Evolutionary conservation across 2,329 filamentous ascomycete species (phyloP).

Genomic region (Cladosporium oxysporum): DNA sequence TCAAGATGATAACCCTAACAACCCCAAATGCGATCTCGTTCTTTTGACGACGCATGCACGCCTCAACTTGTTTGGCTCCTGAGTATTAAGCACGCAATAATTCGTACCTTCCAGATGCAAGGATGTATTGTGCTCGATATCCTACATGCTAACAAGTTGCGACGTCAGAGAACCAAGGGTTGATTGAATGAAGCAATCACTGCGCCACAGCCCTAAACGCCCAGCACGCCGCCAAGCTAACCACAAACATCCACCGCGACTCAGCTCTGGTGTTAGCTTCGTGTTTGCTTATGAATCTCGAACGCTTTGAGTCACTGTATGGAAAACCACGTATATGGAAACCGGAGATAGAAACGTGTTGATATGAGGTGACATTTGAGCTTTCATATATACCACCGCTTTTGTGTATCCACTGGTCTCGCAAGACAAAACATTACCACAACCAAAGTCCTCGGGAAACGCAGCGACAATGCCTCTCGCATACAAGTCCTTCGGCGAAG

Average conservation of each 20-base stretch:
- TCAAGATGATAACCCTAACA: neutral
- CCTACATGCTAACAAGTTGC: too few relatives aligned
- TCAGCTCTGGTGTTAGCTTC: neutral
- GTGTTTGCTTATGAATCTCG: neutral
- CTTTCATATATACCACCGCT: too few relatives aligned
- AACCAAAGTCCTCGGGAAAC: neutral
- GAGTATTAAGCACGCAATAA: too few relatives aligned
- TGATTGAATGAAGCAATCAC: neutral
- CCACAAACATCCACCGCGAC: neutral
- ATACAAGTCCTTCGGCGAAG: constrained; percentile 11
- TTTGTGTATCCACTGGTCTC: too few relatives aligned
- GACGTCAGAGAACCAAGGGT: neutral
- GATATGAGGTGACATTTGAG: neutral
- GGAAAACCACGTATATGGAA: neutral
- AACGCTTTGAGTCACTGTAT: neutral
- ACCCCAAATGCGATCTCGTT: neutral
- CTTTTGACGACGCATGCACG: too few relatives aligned
- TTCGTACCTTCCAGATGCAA: too few relatives aligned
- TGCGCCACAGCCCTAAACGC: neutral
- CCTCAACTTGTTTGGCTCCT: too few relatives aligned
- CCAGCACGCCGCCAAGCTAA: neutral
- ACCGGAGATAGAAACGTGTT: neutral
- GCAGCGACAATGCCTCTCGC: neutral
- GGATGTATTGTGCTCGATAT: too few relatives aligned
- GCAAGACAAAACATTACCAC: neutral